Evolutionary conservation across 2,329 filamentous ascomycete genomes (phyloP), one percentile per base, ranked within the genome.

Genomic region (Colletotrichum incanum): DNA sequence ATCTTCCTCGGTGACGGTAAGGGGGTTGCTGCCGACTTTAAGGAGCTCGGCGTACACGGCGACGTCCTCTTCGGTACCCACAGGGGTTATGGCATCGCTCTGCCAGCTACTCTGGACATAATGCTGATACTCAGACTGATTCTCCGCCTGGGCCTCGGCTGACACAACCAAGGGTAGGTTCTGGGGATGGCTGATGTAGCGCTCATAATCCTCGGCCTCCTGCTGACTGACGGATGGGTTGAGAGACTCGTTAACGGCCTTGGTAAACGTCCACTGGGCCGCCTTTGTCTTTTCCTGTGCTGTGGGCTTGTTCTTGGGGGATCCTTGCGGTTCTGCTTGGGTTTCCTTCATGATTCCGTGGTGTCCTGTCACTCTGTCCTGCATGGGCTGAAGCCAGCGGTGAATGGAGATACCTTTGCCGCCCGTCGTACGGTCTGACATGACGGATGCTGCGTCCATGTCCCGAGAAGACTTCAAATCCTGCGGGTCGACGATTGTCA

Each of bases 1-100:
- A 81, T 98, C 96, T 78, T 97, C 95, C 55, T 95, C 92, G 1
- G 91, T 92, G 18, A 98, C 96, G 2, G 94, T 97, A 64, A 99
- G 84, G 23, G 94, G 94, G 77, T 98, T 94, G 73, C 96, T 93
- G 5, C 89, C 90, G 16, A 96, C 90, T 54, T 88, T 89, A 67
- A 98, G 81, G 78, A 96, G 93, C 73, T 96, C 93, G 39, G 86
- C 86, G 81, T 97, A 98, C 70, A 94, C 90, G 26, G 89, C 89
- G 56, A 92, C 78, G 75, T 95, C 93, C 69, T 93, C 91, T 68
- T 91, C 91, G 5, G 87, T 85, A 1, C 85, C 82, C 14, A 34
- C 84, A 41, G 70, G 54, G 77, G 79, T 86, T 73, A 89, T 81
- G 1, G 85, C 87, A 58, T 92, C 88, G 61, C 89, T 88, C 74